Percentiles rank a stretch among this genome's conserved stretches.
Evolutionary conservation across 495 filamentous ascomycete genomes (phyloP).

Genomic region (Hypoxylon cercidicola): DNA sequence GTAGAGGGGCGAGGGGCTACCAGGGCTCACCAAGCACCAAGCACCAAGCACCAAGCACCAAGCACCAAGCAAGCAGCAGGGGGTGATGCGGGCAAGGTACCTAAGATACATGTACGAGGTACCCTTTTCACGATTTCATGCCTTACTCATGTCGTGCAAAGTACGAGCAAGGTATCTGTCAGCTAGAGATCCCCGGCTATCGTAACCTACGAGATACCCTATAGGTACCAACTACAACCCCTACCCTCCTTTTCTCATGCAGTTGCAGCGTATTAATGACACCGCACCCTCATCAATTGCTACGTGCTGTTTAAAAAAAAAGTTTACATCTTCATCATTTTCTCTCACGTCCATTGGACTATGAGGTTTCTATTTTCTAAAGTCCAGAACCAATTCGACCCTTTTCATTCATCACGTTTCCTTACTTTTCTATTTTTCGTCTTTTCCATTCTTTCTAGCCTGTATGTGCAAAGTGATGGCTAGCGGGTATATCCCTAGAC

Average conservation of each 20-base stretch:
- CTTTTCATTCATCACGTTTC: conserved; percentile 2
- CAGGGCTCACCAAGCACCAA: too few relatives aligned
- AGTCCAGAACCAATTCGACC: conserved; percentile 3
- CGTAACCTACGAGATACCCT: conserved; percentile 17
- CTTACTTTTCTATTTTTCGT: neutral
- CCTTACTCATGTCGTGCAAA: conserved; percentile 36
- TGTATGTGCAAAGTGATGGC: neutral
- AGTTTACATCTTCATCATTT: neutral
- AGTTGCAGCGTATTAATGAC: conserved; percentile 26
- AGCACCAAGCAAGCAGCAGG: neutral
- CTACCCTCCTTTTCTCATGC: conserved; percentile 13
- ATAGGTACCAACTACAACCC: neutral
- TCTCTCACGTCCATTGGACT: conserved; percentile 1
- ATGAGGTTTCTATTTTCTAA: neutral
- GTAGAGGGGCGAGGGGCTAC: conserved; percentile 20
- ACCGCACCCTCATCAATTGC: conserved; percentile 14
- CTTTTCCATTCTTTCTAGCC: neutral
- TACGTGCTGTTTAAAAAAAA: neutral
- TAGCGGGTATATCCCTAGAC: conserved; percentile 13
- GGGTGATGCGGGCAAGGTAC: neutral
- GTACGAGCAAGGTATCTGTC: conserved; percentile 22
- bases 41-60: too few relatives aligned
- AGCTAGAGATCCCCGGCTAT: neutral
- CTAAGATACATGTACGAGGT: conserved; percentile 7
- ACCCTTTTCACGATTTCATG: conserved; percentile 28